These are phyloP conservation scores for Pogostemon cablin DNA, from an alignment of 257 asterid genomes.

Conservation along the genomic window DNA sequence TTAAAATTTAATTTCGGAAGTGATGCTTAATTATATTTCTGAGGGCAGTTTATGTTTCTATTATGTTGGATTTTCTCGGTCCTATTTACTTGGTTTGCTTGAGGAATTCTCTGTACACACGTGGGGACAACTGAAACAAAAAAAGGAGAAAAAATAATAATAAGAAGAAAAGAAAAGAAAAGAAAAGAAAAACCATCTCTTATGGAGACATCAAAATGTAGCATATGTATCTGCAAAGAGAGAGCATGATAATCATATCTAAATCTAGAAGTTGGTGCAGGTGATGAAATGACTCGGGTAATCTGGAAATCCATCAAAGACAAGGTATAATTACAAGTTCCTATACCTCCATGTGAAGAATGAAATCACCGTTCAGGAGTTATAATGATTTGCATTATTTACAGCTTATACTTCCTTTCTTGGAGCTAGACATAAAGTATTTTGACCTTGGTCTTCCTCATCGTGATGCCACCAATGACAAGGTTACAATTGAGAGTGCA, in stretches of 20 bases:
- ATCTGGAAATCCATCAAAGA: constrained; percentile 62
- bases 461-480: constrained; percentile 69
- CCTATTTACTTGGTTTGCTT: constrained; percentile 18
- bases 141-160: too few species aligned
- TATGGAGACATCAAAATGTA: background rate
- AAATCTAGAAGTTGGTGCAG: constrained; percentile 40
- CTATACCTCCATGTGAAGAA: background rate
- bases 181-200: too few species aligned
- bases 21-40: background rate
- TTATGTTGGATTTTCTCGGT: constrained; percentile 11
- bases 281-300: constrained; percentile 73
- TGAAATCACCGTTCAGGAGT: background rate
- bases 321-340: constrained; percentile 39
- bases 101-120: constrained; percentile 14
- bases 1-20: background rate
- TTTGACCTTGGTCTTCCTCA: constrained; percentile 73
- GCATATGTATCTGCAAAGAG: background rate
- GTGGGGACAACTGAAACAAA: background rate
- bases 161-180: too few species aligned
- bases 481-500: constrained; percentile 74
- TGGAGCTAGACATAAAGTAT: constrained; percentile 74
- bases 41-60: constrained; percentile 5
- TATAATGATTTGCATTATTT: constrained; percentile 26
- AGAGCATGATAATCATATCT: background rate
- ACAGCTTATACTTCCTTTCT: constrained; percentile 70